Evolutionary conservation across 164 flowering plant species (phyloP), one percentile per base, ranked within the genome.

Genomic region (Chimonanthus salicifolius): DNA sequence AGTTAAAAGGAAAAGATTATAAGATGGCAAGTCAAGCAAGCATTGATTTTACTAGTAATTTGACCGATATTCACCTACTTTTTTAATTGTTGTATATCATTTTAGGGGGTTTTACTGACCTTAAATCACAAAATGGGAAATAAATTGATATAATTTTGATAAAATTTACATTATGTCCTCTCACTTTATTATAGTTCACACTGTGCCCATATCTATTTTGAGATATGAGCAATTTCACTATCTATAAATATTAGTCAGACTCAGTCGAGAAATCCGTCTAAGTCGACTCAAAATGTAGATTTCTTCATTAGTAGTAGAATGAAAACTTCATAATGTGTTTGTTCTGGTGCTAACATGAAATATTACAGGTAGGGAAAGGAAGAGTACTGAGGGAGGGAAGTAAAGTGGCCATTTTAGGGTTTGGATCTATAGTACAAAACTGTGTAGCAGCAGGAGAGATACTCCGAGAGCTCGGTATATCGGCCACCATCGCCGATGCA

Each of bases 291-390:
- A 33, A 33, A 33, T 33, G 33, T 33, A 33, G 33, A 33, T 33
- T 33, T 33, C 33, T 33, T 33, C 33, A 33, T 33, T 33, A 33
- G 33, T 33, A 33, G 33, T 33, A 33, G 33, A 33, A 33, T 33
- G 33, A 33, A 33, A 33, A 33, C 46, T 44, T 63, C 66, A 7
- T 33, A 63, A 63, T 15, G 46, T 66, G 49, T 2, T 9, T 66
- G 49, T 18, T 58, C 8, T 48, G 50, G 47, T 21, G 46, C 13
- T 69, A 8, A 20, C 33, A 15, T 16, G 6, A 63, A 58, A 44
- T 4, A 66, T n/a, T 33, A 45, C 71, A 86, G 89, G 62, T 86
- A 69, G 89, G 89, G 0, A 83, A 75, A 49, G 89, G 89, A 76
- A 83, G 84, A 70, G 68, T 86, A 10, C 46, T 84, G 47, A 74